phyloP scores from a whole-genome alignment of 208 protist genomes.

The Willaertia magna region DNA sequence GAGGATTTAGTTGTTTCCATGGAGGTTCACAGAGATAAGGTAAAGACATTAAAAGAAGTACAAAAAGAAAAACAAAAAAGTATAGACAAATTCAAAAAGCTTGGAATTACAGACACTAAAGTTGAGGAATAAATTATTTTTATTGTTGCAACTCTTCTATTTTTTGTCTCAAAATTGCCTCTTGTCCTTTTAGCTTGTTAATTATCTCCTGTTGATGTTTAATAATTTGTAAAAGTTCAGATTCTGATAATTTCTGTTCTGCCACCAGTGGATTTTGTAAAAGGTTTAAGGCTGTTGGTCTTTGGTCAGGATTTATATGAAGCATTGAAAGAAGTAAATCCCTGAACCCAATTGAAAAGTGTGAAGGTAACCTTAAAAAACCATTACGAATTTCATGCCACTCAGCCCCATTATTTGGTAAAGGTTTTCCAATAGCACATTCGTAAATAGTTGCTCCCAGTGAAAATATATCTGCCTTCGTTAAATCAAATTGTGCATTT shows the following conservation, averaged over 20 bases:
- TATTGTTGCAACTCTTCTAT: background rate
- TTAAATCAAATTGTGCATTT: conserved; percentile 5
- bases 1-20: background rate
- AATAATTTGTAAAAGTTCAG: background rate
- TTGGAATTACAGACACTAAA: background rate
- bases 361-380: background rate
- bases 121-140: no score
- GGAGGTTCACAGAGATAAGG: background rate
- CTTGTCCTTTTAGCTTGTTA: background rate
- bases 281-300: background rate
- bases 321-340: background rate
- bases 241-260: background rate
- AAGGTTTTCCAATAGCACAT: conserved; percentile 1
- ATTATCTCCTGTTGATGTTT: background rate
- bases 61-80: background rate
- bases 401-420: conserved; percentile 12
- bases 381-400: conserved; percentile 21
- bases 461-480: conserved; percentile 61
- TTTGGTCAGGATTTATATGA: background rate
- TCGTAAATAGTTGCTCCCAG: conserved; percentile 63
- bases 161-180: background rate
- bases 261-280: background rate
- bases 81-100: background rate
- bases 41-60: background rate
- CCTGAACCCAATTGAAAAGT: background rate